Percentiles rank a stretch among this genome's conserved stretches.
These are phyloP conservation scores for Sporothrix schenckii DNA, from an alignment of 2,329 filamentous ascomycete genomes.

Conservation along the genomic window DNA sequence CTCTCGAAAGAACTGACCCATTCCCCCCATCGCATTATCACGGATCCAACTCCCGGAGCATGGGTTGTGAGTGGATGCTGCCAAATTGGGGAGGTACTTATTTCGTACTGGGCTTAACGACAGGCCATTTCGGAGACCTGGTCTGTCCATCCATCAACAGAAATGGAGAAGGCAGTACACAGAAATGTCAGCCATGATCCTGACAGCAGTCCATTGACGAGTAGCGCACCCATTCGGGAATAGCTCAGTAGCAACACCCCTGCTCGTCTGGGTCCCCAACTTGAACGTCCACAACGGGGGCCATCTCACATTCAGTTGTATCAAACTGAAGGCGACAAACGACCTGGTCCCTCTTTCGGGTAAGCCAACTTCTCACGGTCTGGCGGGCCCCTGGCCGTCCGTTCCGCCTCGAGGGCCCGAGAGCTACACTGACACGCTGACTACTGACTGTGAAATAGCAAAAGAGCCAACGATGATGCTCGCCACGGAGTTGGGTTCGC, in stretches of 20 bases:
- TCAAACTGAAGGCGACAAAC: background rate
- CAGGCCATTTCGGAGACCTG: background rate
- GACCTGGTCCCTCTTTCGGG: background rate
- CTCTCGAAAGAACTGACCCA: constrained; percentile 3
- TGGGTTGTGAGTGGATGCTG: constrained; percentile 25
- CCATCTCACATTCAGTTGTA: constrained; percentile 6
- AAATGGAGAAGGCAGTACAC: background rate
- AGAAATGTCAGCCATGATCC: background rate
- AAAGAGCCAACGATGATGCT: background rate
- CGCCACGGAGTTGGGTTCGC: constrained; percentile 33
- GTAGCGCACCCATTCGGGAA: constrained; percentile 29
- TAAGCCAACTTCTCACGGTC: background rate
- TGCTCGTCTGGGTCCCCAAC: constrained; percentile 4
- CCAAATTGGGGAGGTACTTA: constrained; percentile 3
- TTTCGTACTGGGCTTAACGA: background rate
- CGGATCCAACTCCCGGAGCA: constrained; percentile 35
- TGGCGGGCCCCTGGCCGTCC: constrained; percentile 13
- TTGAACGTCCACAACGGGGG: background rate
- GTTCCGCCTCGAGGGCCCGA: constrained; percentile 25
- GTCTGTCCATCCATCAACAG: constrained; percentile 11
- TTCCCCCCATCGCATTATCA: constrained; percentile 31
- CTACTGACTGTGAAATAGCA: background rate
- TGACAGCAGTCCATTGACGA: constrained; percentile 22
- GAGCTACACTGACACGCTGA: constrained; percentile 9
- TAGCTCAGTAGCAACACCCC: constrained; percentile 22